These are phyloP conservation scores for Kodamaea suecica DNA, from an alignment of 1,139 yeast species.

Conservation along the genomic window DNA sequence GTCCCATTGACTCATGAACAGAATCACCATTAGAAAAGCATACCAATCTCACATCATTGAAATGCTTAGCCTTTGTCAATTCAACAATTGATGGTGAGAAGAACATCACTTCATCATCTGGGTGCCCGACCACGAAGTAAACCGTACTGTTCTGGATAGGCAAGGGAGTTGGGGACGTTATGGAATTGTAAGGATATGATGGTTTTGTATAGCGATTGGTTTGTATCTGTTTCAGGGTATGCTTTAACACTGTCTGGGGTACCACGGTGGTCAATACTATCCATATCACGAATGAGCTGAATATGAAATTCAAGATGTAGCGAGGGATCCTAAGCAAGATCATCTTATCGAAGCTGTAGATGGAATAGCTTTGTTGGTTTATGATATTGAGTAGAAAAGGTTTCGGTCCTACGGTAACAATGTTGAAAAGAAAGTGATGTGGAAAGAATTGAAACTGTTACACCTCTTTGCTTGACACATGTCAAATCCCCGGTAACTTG, in stretches of 20 bases:
- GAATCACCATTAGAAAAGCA: constrained; percentile 78
- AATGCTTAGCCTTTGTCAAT: constrained; percentile 44
- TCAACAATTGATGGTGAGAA: constrained; percentile 77
- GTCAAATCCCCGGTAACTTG: no score
- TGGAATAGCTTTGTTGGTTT: no score
- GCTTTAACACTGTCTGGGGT: constrained; percentile 37
- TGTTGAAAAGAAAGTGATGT: no score
- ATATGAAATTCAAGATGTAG: constrained; percentile 14
- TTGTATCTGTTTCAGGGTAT: constrained; percentile 27
- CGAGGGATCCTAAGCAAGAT: constrained; percentile 19
- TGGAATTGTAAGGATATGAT: constrained; percentile 36
- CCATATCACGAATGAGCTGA: constrained; percentile 35
- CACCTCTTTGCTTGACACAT: no score
- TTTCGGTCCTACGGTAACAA: no score
- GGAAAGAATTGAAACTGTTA: no score
- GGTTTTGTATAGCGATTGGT: constrained; percentile 21
- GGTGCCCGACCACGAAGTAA: constrained; percentile 80
- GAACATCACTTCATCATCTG: constrained; percentile 99
- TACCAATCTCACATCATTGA: constrained; percentile 54
- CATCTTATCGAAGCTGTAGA: no score
- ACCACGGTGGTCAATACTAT: constrained; percentile 37
- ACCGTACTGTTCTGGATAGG: constrained; percentile 34
- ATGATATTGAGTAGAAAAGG: no score
- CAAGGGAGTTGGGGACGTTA: constrained; percentile 35
- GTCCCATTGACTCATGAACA: constrained; percentile 65